These are phyloP conservation scores for Trichoderma parareesei DNA, from an alignment of 495 filamentous ascomycete genomes.

Conservation along the genomic window DNA sequence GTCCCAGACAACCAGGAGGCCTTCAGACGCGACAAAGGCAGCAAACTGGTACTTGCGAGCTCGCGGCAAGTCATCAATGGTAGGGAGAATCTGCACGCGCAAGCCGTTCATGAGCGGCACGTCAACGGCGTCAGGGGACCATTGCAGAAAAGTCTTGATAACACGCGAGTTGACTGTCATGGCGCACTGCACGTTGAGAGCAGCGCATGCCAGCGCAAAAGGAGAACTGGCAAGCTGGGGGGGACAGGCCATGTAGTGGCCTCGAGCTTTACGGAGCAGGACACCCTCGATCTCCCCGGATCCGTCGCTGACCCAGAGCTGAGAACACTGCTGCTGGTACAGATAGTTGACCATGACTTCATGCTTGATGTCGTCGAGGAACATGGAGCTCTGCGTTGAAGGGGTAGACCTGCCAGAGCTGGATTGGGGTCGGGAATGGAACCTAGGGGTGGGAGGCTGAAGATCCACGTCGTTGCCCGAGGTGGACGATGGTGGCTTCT, in stretches of 20 bases:
- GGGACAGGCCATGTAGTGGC: slow-evolving; percentile 63
- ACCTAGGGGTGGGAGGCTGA: slow-evolving; percentile 35
- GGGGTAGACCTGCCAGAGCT: slow-evolving; percentile 35
- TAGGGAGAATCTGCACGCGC: slow-evolving; percentile 63
- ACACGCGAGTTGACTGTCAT: slow-evolving; percentile 73
- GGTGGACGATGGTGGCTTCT: slow-evolving; percentile 18
- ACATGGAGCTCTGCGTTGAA: slow-evolving; percentile 45
- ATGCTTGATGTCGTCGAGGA: slow-evolving; percentile 69
- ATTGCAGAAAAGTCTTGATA: slow-evolving; percentile 65
- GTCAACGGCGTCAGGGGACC: slow-evolving; percentile 61
- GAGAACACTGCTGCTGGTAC: slow-evolving; percentile 65
- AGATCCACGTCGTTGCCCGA: slow-evolving; percentile 32
- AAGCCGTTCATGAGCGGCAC: slow-evolving; percentile 70
- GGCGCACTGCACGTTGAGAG: slow-evolving; percentile 67
- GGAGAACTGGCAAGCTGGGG: slow-evolving; percentile 47
- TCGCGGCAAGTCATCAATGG: slow-evolving; percentile 55
- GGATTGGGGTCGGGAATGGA: slow-evolving; percentile 43
- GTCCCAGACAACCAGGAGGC: slow-evolving; percentile 66
- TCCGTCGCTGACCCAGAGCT: slow-evolving; percentile 62
- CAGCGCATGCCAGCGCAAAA: slow-evolving; percentile 53
- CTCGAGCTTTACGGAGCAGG: slow-evolving; percentile 55
- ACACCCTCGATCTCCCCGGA: slow-evolving; percentile 62
- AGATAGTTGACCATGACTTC: slow-evolving; percentile 79
- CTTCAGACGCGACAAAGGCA: slow-evolving; percentile 62
- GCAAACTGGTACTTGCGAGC: slow-evolving; percentile 69